phyloP scores from a whole-genome alignment of 108 stramenopile species.

The Nannochloropsis salina region DNA sequence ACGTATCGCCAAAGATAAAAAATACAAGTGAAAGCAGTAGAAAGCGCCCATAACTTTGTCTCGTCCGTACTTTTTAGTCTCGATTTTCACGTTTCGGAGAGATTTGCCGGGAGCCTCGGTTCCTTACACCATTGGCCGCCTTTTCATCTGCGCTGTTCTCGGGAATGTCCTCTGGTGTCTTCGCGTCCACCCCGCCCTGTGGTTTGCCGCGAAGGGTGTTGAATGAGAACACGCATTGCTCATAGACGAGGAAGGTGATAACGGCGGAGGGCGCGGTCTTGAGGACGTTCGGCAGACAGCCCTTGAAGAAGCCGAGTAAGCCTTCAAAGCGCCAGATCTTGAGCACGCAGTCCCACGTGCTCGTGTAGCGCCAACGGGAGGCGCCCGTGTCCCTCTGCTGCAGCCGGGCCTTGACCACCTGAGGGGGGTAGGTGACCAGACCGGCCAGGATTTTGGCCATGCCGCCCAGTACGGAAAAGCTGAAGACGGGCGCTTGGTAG shows the following conservation, averaged over 20 bases:
- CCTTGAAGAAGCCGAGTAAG: conserved; percentile 82
- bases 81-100: too few species aligned
- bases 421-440: conserved; percentile 65
- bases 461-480: conserved; percentile 44
- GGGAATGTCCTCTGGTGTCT: too few species aligned
- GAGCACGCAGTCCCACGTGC: conserved; percentile 60
- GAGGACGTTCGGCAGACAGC: conserved; percentile 82
- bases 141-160: too few species aligned
- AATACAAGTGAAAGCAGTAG: too few species aligned
- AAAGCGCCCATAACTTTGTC: too few species aligned
- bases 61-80: too few species aligned
- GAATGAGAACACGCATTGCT: conserved; percentile 46
- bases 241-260: conserved; percentile 92
- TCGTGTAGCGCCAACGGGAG: conserved; percentile 58
- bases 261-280: conserved; percentile 93
- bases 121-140: too few species aligned
- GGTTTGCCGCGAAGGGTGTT: background rate
- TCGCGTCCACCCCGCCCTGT: background rate
- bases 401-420: conserved; percentile 87
- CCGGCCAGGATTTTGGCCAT: conserved; percentile 32
- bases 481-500: conserved; percentile 40
- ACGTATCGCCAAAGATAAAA: too few species aligned
- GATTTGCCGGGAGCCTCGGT: too few species aligned
- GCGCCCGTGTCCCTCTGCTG: conserved; percentile 67
- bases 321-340: conserved; percentile 72